Evolutionary conservation across 2,329 filamentous ascomycete genomes (phyloP).

Genomic region (Pseudogymnoascus sp.): DNA sequence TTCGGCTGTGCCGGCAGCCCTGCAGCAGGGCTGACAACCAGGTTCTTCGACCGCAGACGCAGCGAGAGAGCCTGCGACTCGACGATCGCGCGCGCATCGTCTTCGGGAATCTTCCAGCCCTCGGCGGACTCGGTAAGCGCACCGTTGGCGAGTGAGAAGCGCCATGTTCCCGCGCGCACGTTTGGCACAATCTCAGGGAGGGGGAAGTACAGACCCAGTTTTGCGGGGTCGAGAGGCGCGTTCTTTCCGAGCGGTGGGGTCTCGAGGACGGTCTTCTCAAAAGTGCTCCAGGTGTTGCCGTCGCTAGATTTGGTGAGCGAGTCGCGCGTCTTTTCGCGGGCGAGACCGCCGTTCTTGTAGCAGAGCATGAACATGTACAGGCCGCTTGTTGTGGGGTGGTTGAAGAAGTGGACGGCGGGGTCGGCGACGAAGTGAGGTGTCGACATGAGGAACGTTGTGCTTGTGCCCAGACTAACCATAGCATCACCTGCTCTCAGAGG

Average conservation of each 20-base stretch:
- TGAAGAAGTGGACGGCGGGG: constrained; percentile 93
- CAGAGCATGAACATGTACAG: constrained; percentile 99
- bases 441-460: constrained; percentile 95
- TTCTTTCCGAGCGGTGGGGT: constrained; percentile 61
- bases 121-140: constrained; percentile 29
- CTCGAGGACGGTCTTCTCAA: constrained; percentile 64
- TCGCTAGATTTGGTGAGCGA: constrained; percentile 50
- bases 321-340: constrained; percentile 83
- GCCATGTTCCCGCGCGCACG: constrained; percentile 76
- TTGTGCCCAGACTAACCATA: constrained; percentile 90
- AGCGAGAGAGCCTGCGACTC: constrained; percentile 94
- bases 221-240: constrained; percentile 50
- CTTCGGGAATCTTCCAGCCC: constrained; percentile 46
- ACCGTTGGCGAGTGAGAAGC: constrained; percentile 53
- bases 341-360: constrained; percentile 96
- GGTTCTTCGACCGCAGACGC: constrained; percentile 69
- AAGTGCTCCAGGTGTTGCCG: constrained; percentile 62
- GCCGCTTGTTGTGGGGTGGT: constrained; percentile 82
- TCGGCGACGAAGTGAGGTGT: constrained; percentile 86
- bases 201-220: constrained; percentile 89
- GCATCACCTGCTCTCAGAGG: constrained; percentile 82
- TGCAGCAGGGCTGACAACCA: constrained; percentile 51
- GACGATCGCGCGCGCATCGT: constrained; percentile 79
- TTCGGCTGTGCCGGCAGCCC: constrained; percentile 72
- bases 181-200: constrained; percentile 95